Conservation (phyloP, 225 moss, liverwort and hornwort species). For the Sphagnum tenellum region DNA sequence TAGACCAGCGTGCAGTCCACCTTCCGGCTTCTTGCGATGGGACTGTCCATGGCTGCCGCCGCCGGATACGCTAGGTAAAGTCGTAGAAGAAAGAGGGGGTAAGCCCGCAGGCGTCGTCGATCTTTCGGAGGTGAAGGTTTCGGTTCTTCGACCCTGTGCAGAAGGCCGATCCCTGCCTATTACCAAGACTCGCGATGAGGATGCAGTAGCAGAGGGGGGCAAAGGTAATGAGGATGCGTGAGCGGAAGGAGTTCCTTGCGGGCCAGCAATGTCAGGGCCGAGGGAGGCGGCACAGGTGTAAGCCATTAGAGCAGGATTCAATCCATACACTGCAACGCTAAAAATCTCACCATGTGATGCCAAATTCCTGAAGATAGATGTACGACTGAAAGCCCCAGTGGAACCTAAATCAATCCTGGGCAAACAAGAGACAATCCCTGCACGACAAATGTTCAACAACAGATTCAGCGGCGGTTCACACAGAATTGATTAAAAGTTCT, state of each 20-base stretch:
- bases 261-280: conserved; percentile 3
- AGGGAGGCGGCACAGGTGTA: neutral
- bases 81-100: conserved; percentile 3
- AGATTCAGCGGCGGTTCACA: too few species aligned
- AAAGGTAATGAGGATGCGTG: neutral
- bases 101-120: neutral
- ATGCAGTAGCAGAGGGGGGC: neutral
- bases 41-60: conserved; percentile 2
- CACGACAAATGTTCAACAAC: too few species aligned
- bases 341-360: too few species aligned
- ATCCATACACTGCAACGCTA: conserved; percentile 5
- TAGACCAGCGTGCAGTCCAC: neutral
- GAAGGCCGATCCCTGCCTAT: neutral
- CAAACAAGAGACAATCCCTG: too few species aligned
- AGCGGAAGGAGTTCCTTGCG: conserved; percentile 1
- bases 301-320: conserved; percentile 5
- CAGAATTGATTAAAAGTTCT: too few species aligned
- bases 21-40: neutral
- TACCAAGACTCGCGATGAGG: neutral
- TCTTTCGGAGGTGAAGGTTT: neutral
- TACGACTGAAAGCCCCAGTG: too few species aligned
- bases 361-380: too few species aligned
- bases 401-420: too few species aligned
- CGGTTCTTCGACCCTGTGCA: neutral
- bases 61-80: neutral